These are phyloP conservation scores for Allodekkera sacchari DNA, from an alignment of 805 yeast genomes.

Conservation along the genomic window DNA sequence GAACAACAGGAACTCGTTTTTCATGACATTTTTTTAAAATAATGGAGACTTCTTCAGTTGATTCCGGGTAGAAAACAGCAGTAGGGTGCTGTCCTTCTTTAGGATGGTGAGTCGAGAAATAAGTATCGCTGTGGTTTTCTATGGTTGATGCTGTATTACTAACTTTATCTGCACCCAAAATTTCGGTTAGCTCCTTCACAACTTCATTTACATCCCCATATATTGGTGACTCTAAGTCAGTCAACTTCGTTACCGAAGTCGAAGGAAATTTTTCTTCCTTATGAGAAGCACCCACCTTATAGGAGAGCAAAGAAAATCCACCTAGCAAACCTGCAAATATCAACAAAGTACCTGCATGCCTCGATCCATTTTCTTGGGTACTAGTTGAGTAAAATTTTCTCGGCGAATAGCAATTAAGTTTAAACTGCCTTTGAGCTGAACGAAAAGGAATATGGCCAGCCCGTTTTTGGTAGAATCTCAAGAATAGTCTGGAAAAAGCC, in stretches of 20 bases:
- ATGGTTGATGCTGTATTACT: slow-evolving; percentile 26
- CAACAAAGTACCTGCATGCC: too few species aligned
- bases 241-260: slow-evolving; percentile 41
- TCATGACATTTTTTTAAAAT: slow-evolving; percentile 56
- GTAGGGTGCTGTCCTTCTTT: slow-evolving; percentile 24
- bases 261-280: slow-evolving; percentile 19
- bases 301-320: slow-evolving; percentile 13
- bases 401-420: too few species aligned
- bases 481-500: too few species aligned
- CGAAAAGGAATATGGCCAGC: too few species aligned
- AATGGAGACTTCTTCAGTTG: slow-evolving; percentile 58
- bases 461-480: too few species aligned
- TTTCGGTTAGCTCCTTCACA: slow-evolving; percentile 35
- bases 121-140: slow-evolving; percentile 24
- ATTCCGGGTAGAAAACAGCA: slow-evolving; percentile 52
- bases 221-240: slow-evolving; percentile 34
- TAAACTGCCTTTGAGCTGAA: too few species aligned
- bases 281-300: slow-evolving; percentile 15
- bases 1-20: slow-evolving; percentile 59
- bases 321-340: slow-evolving; percentile 17
- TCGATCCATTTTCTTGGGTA: too few species aligned
- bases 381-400: too few species aligned
- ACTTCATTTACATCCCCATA: slow-evolving; percentile 48
- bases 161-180: slow-evolving; percentile 48
- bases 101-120: slow-evolving; percentile 28